Conservation (phyloP, 176 grass and related monocot genomes). For the Aegilops tauschii region DNA sequence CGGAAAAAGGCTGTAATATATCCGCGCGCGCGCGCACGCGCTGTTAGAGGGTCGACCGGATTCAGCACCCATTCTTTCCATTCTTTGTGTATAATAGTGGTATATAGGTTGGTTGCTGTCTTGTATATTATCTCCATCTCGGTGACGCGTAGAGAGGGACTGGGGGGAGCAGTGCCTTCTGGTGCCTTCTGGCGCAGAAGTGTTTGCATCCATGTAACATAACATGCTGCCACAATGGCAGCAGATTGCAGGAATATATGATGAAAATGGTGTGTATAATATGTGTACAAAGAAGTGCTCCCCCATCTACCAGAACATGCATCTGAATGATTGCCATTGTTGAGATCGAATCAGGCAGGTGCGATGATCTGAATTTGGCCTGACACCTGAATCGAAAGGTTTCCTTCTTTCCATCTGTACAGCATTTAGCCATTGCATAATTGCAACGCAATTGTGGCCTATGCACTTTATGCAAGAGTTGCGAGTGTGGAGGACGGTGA, state of each 20-base stretch:
- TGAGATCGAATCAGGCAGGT: too few relatives aligned
- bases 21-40: not conserved
- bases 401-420: too few relatives aligned
- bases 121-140: not conserved
- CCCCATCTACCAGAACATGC: too few relatives aligned
- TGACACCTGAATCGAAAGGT: too few relatives aligned
- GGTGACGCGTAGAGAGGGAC: constrained; percentile 18
- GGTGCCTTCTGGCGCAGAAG: constrained; percentile 7
- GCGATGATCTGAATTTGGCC: too few relatives aligned
- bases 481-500: too few relatives aligned
- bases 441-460: too few relatives aligned
- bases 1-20: not conserved
- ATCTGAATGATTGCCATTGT: too few relatives aligned
- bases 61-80: constrained; percentile 22
- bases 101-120: constrained; percentile 20
- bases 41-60: constrained; percentile 26
- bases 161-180: constrained; percentile 31
- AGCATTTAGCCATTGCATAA: too few relatives aligned
- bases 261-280: not conserved
- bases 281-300: too few relatives aligned
- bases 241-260: not conserved
- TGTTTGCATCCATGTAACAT: constrained; percentile 27
- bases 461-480: too few relatives aligned
- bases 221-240: not conserved
- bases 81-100: constrained; percentile 27